Base-by-base conservation (phyloP, 1,284 basidiomycete genomes). In the Irpex lacteus region DNA sequence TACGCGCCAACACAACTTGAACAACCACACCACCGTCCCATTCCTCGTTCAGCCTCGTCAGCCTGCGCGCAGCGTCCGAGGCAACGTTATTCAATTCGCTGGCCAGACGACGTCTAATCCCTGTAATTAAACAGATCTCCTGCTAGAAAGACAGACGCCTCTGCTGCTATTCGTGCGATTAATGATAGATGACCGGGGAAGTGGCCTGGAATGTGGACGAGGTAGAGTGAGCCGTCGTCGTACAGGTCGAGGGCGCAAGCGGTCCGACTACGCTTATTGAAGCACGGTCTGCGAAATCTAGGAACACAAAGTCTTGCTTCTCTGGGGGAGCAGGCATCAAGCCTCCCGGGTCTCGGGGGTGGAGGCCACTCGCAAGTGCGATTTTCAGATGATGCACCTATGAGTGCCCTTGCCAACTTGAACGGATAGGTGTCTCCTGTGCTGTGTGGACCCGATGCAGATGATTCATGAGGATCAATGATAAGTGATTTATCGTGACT, bases 51-150 rank as follows among this genome's bases (percentile, higher is more conserved):
- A 66, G 47, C 8, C n/a, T 18, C 47, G 63, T 66, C 52, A 70
- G 53, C 53, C 61, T 54, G 37, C 62, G 36, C 58, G 67, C 64
- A 0, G 69, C 65, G 59, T 66, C 61, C 44, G 66, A 60, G 19
- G 69, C 69, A 7, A 60, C 54, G 50, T 67, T 49, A 47, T 60
- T 65, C 50, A 60, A 26, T 37, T 61, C 62, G 53, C 67, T 66
- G 38, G 81, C 69, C 5, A 72, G 66, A 59, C 78, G 80, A 0
- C 77, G 78, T 6, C 75, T 80, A 61, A 52, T 49, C 26, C 9
- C 59, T 66, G 53, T 62, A 61, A 49, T 68, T 62, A 59, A 59
- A 65, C 55, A 44, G 58, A 37, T 66, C 67, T 8, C 65, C 56
- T 32, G 63, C 60, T 7, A 65, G 37, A 37, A 62, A 32, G 54